Evolutionary conservation across 345 rosid genomes (phyloP), one percentile per base, ranked within the genome.

Genomic region (Ricinus communis): DNA sequence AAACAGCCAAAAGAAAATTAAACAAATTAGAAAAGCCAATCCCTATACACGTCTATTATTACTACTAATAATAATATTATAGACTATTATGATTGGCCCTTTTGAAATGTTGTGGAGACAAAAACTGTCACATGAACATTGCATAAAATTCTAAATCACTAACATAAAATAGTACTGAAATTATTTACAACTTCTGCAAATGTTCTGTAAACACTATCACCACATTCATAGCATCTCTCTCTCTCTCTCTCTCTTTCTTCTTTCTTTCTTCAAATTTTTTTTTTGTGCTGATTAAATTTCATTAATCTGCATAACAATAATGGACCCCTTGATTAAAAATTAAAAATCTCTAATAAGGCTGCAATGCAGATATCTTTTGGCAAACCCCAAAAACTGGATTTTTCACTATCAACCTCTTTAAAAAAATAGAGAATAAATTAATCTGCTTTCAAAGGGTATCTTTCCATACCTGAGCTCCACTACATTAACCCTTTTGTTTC

Each of bases 401-500:
- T 33, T 85, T 84, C 65, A 64, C 61, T 51, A 81, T 54, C 73
- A 62, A 49, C 66, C 80, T 51, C 66, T 18, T 58, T 27, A 2
- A 15, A 31, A 50, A 66, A 73, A 33, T 18, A 3, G n/a, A 18
- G 16, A 31, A 21, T 18, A 66, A 40, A 65, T 52, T 47, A 55
- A 11, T 67, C 8, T 72, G 3, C 61, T 65, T 77, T 24, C 51
- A 38, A 50, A 31, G 40, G 77, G 83, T 43, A 75, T 80, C 85
- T 81, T 84, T 86, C 79, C 75, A 71, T 77, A 73, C 82, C 75
- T 71, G 83, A 81, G 72, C 62, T 74, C 88, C 90, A 84, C 90
- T 71, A 79, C 71, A 76, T 47, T 71, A 60, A 52, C 28, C 56
- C 53, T 54, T 65, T 70, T 58, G 43, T 46, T 27, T 33, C 4